Base-by-base conservation (phyloP, 805 yeast species). In the Pichia heedii region DNA sequence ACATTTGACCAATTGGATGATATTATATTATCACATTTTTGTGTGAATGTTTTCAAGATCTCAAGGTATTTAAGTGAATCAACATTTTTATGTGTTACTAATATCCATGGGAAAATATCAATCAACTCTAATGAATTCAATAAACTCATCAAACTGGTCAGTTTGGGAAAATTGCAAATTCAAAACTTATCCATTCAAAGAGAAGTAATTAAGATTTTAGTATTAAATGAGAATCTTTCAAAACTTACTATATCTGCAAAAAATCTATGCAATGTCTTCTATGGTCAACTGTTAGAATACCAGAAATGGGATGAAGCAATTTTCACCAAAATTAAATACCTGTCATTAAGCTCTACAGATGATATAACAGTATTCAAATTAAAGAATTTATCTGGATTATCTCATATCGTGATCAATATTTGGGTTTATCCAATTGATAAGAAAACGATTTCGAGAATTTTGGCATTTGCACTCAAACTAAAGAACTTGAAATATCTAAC, bases 171-270 rank as follows among this genome's bases (percentile, higher is more conserved):
- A n/a, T 29, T 39, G 11, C 7, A 35, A 7, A 36, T 43, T 6
- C 46, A 43, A 30, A 36, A 40, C 5, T 22, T 43, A 16, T 22
- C 40, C 13, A 39, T 43, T 18, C 29, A 32, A 21, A 39, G 46
- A 36, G 46, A 43, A 19, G 27, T 43, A 8, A 4, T 11, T 19
- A 37, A 39, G 22, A 32, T 35, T 13, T 24, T 39, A 3, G 10
- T 21, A 12, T 11, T 43, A 2, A 43, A 39, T 22, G 16, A 27
- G 16, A 22, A 39, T 10, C 13, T 43, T 16, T 32, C 33, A 7
- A 43, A 33, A 2, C 11, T 43, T 18, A 18, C 39, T n/a, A 20
- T 39, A 22, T 36, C 12, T 15, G 24, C 43, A 6, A 15, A 24
- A 4, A 35, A 24, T 16, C 15, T 43, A 7, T 39, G 40, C 30